Evolutionary conservation across 2,329 filamentous ascomycete genomes (phyloP).

Genomic region (Phyllosticta citriasiana): DNA sequence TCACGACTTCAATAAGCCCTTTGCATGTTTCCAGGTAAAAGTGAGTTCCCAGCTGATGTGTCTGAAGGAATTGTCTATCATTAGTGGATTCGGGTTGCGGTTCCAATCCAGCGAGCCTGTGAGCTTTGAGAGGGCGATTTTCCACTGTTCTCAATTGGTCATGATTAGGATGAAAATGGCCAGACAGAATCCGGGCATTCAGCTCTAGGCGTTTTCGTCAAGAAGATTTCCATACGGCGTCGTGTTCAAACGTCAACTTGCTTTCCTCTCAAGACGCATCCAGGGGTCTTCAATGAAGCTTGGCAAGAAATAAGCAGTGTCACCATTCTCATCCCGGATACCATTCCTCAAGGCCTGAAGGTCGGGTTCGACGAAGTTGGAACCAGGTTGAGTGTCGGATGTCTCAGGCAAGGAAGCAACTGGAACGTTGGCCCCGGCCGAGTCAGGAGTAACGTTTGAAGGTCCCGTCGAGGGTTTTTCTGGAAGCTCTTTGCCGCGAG

Average conservation of each 20-base stretch:
- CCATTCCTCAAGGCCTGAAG: slow-evolving; percentile 11
- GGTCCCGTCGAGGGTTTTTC: neutral
- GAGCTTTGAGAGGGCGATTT: too few species aligned
- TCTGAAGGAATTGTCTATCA: too few species aligned
- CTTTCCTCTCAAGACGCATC: slow-evolving; percentile 21
- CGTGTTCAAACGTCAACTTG: neutral
- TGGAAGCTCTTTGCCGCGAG: slow-evolving; percentile 14
- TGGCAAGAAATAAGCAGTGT: slow-evolving; percentile 58
- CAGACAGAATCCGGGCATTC: too few species aligned
- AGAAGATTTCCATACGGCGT: too few species aligned
- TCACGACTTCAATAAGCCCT: too few species aligned
- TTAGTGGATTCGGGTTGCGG: too few species aligned
- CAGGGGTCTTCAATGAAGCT: slow-evolving; percentile 65
- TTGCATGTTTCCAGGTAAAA: too few species aligned
- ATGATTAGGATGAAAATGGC: too few species aligned
- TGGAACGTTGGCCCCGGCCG: neutral
- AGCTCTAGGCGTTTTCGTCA: neutral
- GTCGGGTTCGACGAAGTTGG: neutral
- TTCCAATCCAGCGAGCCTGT: too few species aligned
- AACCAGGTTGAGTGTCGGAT: neutral
- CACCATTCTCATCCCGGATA: slow-evolving; percentile 38
- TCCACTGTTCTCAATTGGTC: too few species aligned
- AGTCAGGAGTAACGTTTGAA: neutral
- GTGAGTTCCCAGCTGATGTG: too few species aligned
- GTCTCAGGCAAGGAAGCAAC: neutral